Conservation (phyloP, 169 alveolate genomes). For the Miamiensis avidus region DNA sequence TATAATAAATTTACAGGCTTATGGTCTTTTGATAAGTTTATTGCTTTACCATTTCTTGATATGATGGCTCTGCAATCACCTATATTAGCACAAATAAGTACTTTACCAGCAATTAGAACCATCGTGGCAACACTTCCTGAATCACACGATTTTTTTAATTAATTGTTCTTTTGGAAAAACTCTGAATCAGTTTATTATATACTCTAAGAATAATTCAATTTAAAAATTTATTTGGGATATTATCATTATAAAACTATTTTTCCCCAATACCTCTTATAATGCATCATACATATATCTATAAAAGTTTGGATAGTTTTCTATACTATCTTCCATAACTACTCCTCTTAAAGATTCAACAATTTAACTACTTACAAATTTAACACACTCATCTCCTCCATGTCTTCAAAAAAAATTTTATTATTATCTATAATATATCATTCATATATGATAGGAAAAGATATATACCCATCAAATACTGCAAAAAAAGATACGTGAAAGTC, state of each 20-base stretch:
- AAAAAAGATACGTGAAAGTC: slow-evolving; percentile 56
- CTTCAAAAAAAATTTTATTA: neutral
- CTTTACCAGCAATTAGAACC: slow-evolving; percentile 55
- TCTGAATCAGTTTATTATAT: slow-evolving; percentile 54
- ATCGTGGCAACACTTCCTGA: slow-evolving; percentile 69
- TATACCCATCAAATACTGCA: slow-evolving; percentile 69
- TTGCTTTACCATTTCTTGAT: slow-evolving; percentile 67
- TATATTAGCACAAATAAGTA: slow-evolving; percentile 65
- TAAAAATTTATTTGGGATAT: no score
- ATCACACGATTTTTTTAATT: slow-evolving; percentile 28
- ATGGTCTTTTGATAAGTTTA: slow-evolving; percentile 71
- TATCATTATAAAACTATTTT: neutral
- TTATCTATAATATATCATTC: neutral
- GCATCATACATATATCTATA: slow-evolving; percentile 20
- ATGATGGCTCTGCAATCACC: slow-evolving; percentile 83
- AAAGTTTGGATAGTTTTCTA: slow-evolving; percentile 36
- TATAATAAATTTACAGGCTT: slow-evolving; percentile 54
- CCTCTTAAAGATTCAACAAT: slow-evolving; percentile 44
- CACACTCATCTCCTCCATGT: slow-evolving; percentile 69
- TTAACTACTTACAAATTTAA: slow-evolving; percentile 41
- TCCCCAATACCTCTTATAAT: slow-evolving; percentile 1
- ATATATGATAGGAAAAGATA: neutral
- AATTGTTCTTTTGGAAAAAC: slow-evolving; percentile 31
- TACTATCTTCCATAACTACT: slow-evolving; percentile 39
- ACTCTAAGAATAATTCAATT: slow-evolving; percentile 18